Evolutionary conservation across 2,329 filamentous ascomycete species (phyloP).

Genomic region (Fusarium torulosum): DNA sequence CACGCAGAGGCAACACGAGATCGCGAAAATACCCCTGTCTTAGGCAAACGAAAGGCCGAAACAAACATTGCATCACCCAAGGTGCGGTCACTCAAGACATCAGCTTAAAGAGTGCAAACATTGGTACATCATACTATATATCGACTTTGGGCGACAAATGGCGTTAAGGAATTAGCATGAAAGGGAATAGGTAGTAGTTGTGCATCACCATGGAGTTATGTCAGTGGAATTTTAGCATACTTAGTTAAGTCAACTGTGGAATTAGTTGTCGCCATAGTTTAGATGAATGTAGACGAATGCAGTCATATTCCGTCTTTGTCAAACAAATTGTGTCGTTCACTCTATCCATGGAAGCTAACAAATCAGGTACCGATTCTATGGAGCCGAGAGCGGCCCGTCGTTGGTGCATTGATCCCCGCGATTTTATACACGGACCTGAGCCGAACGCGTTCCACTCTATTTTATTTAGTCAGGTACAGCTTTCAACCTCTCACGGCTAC

Average conservation of each 20-base stretch:
- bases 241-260: constrained; percentile 8
- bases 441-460: constrained; percentile 27
- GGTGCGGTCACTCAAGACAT: constrained; percentile 54
- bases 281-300: constrained; percentile 2
- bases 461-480: constrained; percentile 17
- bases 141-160: constrained; percentile 20
- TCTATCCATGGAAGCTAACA: not conserved
- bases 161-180: constrained; percentile 39
- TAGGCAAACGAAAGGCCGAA: constrained; percentile 83
- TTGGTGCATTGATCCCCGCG: constrained; percentile 33
- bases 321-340: not conserved
- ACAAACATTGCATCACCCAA: constrained; percentile 60
- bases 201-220: constrained; percentile 39
- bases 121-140: constrained; percentile 9
- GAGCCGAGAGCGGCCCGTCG: constrained; percentile 42
- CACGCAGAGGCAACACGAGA: constrained; percentile 84
- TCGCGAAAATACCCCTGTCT: constrained; percentile 64
- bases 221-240: constrained; percentile 13
- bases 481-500: constrained; percentile 16
- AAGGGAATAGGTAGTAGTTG: constrained; percentile 23
- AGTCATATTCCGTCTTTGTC: not conserved
- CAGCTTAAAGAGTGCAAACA: constrained; percentile 40
- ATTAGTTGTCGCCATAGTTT: constrained; percentile 5
- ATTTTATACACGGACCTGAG: constrained; percentile 24
- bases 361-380: constrained; percentile 27